phyloP scores from a whole-genome alignment of 768 basidiomycete species.

The Cantharellus anzutake region DNA sequence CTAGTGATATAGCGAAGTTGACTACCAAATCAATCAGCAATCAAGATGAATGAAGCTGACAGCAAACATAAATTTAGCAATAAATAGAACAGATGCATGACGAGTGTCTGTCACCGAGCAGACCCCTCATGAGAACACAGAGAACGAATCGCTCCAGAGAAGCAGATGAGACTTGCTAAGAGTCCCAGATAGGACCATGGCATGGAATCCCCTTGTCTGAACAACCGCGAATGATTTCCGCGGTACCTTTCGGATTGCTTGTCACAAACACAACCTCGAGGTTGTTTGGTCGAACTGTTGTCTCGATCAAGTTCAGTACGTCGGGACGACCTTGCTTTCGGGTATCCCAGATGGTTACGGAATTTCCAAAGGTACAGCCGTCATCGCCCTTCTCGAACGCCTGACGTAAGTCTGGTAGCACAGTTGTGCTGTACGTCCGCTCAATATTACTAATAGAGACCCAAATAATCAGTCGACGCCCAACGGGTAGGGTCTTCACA shows the following conservation, averaged over 20 bases:
- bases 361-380: background rate
- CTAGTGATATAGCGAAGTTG: too few relatives aligned
- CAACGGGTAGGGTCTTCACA: too few relatives aligned
- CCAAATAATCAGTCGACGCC: background rate
- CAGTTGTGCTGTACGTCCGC: background rate
- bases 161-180: background rate
- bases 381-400: background rate
- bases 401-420: background rate
- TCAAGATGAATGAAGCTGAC: too few relatives aligned
- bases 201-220: background rate
- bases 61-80: too few relatives aligned
- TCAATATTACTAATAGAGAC: background rate
- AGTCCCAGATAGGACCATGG: background rate
- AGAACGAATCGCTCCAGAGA: too few relatives aligned
- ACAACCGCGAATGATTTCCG: background rate
- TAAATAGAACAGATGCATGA: too few relatives aligned
- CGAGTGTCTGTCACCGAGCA: too few relatives aligned
- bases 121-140: too few relatives aligned
- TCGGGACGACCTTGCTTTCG: background rate
- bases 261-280: background rate
- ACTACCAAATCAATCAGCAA: too few relatives aligned
- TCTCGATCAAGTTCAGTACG: background rate
- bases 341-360: background rate
- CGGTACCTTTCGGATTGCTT: background rate
- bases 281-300: background rate